These are phyloP conservation scores for Aspergillus incahuasiensis DNA, from an alignment of 495 filamentous ascomycete species.

Conservation along the genomic window DNA sequence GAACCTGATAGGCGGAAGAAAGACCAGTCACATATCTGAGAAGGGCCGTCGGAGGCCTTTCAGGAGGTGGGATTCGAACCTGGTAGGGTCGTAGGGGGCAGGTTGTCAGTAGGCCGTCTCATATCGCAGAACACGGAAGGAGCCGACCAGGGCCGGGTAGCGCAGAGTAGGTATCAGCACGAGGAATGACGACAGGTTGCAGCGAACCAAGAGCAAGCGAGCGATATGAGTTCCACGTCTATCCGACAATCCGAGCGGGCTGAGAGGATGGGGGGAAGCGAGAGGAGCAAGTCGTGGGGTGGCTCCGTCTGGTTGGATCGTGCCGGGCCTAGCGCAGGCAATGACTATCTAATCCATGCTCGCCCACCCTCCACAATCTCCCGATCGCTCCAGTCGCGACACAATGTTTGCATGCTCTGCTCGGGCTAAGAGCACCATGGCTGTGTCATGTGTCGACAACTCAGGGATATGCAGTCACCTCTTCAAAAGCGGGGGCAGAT, in stretches of 20 bases:
- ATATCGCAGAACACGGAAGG: background rate
- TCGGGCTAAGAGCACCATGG: background rate
- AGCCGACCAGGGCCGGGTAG: background rate
- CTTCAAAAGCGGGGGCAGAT: slow-evolving; percentile 7
- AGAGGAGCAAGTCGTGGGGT: background rate
- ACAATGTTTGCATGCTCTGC: background rate
- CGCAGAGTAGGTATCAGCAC: background rate
- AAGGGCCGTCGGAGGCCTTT: background rate
- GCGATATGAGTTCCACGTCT: background rate
- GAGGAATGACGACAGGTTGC: slow-evolving; percentile 8
- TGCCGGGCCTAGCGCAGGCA: slow-evolving; percentile 9
- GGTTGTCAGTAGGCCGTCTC: background rate
- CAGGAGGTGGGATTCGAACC: background rate
- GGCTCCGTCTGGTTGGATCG: slow-evolving; percentile 8
- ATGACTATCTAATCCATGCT: background rate
- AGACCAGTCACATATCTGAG: background rate
- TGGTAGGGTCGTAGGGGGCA: background rate
- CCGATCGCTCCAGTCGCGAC: background rate
- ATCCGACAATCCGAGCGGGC: background rate
- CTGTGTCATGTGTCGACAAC: slow-evolving; percentile 13
- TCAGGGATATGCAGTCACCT: background rate
- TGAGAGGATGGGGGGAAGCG: background rate
- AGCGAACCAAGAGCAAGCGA: background rate
- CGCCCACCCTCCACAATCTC: slow-evolving; percentile 2
- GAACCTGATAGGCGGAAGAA: background rate